These are phyloP conservation scores for Parafenestella ontariensis DNA, from an alignment of 2,329 filamentous ascomycete genomes.

Conservation along the genomic window DNA sequence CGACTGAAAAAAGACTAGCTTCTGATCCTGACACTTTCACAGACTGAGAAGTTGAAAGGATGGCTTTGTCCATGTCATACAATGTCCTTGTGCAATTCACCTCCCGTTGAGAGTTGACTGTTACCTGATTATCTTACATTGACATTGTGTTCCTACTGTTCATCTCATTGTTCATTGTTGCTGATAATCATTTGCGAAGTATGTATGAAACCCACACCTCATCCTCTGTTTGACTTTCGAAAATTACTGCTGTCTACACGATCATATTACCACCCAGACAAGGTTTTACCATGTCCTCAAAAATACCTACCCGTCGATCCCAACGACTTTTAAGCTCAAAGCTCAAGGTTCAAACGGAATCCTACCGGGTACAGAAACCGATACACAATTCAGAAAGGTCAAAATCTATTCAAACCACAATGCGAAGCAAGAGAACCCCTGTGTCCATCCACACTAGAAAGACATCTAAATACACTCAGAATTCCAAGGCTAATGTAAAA, in stretches of 20 bases:
- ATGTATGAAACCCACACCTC: background rate
- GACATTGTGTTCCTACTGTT: background rate
- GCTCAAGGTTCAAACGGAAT: background rate
- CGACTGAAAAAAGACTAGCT: no score
- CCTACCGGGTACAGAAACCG: background rate
- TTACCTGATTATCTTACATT: background rate
- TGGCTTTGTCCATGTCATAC: background rate
- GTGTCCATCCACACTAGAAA: background rate
- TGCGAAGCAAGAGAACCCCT: background rate
- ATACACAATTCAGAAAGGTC: background rate
- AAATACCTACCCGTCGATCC: background rate
- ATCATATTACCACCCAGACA: no score
- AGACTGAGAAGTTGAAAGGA: background rate
- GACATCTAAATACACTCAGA: background rate
- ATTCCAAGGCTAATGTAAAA: background rate
- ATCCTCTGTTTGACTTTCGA: no score
- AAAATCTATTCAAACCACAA: background rate
- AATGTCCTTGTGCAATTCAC: background rate
- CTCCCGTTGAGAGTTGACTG: background rate
- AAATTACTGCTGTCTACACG: no score
- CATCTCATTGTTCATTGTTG: background rate
- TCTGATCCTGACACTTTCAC: no score
- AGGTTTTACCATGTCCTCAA: background rate
- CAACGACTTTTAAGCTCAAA: background rate
- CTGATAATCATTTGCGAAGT: background rate